Percentiles rank a stretch among this genome's conserved stretches.
Conservation (phyloP, 208 protist genomes). For the Angomonas deanei region DNA sequence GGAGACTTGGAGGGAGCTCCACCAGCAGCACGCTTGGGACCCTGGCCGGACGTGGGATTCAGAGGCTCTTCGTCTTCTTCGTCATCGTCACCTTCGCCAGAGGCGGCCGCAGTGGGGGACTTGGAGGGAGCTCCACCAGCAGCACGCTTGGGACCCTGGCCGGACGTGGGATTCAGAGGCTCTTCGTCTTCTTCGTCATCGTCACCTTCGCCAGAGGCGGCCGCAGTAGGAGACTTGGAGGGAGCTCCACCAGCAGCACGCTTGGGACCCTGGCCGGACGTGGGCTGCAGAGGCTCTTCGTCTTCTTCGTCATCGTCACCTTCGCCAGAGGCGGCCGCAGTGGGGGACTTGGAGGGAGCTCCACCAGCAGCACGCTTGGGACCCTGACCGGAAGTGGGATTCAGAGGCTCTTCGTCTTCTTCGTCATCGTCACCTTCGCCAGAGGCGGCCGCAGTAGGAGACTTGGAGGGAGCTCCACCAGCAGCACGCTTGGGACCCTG, state of each 20-base stretch:
- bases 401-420: slow-evolving; percentile 2
- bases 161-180: not conserved
- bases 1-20: no score
- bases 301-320: not conserved
- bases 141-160: slow-evolving; percentile 3
- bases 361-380: not conserved
- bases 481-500: not conserved
- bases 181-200: not conserved
- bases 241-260: not conserved
- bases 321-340: not conserved
- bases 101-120: not conserved
- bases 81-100: not conserved
- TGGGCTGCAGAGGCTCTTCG: not conserved
- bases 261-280: not conserved
- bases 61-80: not conserved
- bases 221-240: no score
- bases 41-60: slow-evolving; percentile 5
- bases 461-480: not conserved
- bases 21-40: no score
- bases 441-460: not conserved
- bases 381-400: not conserved
- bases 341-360: not conserved
- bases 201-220: not conserved
- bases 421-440: not conserved
- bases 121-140: no score